A percentile compares a stretch with the other conserved stretches of the same genome.
These are phyloP conservation scores for Pseudogymnoascus pannorum DNA, from an alignment of 2,329 filamentous ascomycete genomes.

Conservation along the genomic window DNA sequence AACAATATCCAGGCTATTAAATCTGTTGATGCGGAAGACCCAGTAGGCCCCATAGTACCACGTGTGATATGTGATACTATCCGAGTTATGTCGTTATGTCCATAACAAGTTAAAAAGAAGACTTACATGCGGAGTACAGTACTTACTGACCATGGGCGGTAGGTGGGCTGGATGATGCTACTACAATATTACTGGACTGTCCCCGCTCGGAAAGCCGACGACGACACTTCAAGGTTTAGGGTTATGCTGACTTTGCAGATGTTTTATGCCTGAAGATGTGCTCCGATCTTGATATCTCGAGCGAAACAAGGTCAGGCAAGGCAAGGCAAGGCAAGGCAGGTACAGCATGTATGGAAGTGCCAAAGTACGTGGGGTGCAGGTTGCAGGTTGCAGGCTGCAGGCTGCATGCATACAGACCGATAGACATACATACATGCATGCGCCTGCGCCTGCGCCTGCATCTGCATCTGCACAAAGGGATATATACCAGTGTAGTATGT, in stretches of 20 bases:
- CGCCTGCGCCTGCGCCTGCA: neutral
- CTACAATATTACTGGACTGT: neutral
- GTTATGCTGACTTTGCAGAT: neutral
- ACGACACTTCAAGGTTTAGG: neutral
- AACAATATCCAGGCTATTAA: neutral
- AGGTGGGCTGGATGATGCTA: neutral
- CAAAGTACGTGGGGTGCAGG: slow-evolving; percentile 2
- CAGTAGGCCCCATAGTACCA: neutral
- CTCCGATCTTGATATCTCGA: neutral
- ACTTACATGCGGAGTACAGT: neutral
- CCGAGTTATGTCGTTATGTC: neutral
- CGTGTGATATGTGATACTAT: neutral
- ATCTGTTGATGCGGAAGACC: neutral
- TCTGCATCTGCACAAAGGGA: neutral
- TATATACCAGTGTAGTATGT: too few relatives aligned
- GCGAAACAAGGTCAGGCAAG: too few relatives aligned
- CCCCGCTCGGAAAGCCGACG: neutral
- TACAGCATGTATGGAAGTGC: neutral
- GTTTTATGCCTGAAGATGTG: neutral
- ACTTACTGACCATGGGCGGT: neutral
- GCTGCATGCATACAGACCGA: neutral
- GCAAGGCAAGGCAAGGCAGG: neutral
- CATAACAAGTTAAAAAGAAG: too few relatives aligned
- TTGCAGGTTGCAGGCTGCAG: neutral
- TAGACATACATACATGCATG: slow-evolving; percentile 3